Conservation (phyloP, 2,329 filamentous ascomycete species). For the Sarocladium oryzae region DNA sequence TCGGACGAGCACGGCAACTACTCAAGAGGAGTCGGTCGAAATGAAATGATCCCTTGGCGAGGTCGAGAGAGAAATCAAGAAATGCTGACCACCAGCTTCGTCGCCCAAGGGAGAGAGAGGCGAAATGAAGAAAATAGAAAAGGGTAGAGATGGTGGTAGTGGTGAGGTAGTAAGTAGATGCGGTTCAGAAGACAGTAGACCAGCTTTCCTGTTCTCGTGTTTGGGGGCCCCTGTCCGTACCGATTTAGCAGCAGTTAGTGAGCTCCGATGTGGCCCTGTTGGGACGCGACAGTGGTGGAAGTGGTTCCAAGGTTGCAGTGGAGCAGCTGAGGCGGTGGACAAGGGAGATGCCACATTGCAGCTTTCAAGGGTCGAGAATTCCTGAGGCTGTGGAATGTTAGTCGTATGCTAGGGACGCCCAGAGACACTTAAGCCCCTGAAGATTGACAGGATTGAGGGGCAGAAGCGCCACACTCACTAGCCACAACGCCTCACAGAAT, state of each 20-base stretch:
- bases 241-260: not conserved
- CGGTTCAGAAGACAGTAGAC: too few relatives aligned
- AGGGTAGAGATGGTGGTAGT: not conserved
- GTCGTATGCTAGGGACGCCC: not conserved
- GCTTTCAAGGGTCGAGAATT: not conserved
- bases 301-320: not conserved
- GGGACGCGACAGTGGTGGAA: not conserved
- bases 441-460: not conserved
- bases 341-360: slow-evolving; percentile 8
- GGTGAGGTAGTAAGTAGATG: too few relatives aligned
- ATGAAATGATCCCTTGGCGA: slow-evolving; percentile 3
- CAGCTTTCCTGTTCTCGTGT: slow-evolving; percentile 3
- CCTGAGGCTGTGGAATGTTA: too few relatives aligned
- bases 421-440: not conserved
- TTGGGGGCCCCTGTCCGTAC: not conserved
- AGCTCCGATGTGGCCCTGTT: too few relatives aligned
- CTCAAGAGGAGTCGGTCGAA: slow-evolving; percentile 6
- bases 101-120: slow-evolving; percentile 1
- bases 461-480: not conserved
- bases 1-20: slow-evolving; percentile 2
- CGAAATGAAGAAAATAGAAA: not conserved
- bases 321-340: slow-evolving; percentile 1
- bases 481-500: too few relatives aligned
- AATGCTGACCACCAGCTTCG: slow-evolving; percentile 4
- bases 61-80: not conserved